Evolutionary conservation across 1,284 basidiomycete species (phyloP).

Genomic region (Trichosporon sp.): DNA sequence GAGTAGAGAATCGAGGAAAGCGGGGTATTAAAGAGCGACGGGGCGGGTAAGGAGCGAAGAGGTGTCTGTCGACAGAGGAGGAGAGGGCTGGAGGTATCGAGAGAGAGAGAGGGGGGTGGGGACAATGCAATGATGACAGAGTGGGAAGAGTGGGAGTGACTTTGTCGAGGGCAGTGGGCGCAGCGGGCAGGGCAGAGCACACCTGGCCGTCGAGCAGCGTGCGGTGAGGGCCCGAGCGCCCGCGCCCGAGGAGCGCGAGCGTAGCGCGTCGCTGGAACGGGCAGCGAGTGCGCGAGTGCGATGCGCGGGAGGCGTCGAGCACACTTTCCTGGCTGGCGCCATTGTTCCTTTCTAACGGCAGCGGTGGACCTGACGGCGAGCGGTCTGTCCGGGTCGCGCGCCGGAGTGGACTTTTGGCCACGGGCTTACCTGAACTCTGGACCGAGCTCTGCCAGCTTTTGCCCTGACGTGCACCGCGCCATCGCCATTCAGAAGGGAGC

Average conservation of each 20-base stretch:
- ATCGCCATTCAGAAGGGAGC: not conserved
- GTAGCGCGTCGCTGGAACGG: not conserved
- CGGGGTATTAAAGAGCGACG: not conserved
- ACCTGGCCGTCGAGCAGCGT: not conserved
- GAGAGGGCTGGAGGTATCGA: not conserved
- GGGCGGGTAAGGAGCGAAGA: not conserved
- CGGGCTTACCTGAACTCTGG: not conserved
- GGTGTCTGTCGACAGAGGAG: not conserved
- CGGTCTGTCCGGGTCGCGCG: too few relatives aligned
- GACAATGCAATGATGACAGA: not conserved
- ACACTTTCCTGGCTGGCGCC: not conserved
- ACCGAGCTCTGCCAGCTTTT: not conserved
- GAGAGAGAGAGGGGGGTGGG: not conserved
- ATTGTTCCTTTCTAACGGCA: not conserved
- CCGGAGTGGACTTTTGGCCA: too few relatives aligned
- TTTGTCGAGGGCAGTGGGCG: not conserved
- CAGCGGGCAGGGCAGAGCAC: too few relatives aligned
- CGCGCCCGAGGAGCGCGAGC: not conserved
- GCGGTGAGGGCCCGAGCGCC: not conserved
- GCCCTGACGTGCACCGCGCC: not conserved
- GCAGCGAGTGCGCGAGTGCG: not conserved
- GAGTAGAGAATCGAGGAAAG: not conserved
- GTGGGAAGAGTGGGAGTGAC: not conserved
- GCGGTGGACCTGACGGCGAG: not conserved
- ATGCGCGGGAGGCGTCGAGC: slow-evolving; percentile 2